Evolutionary conservation across 75 land plant species (phyloP).

Genomic region (Picea glauca): DNA sequence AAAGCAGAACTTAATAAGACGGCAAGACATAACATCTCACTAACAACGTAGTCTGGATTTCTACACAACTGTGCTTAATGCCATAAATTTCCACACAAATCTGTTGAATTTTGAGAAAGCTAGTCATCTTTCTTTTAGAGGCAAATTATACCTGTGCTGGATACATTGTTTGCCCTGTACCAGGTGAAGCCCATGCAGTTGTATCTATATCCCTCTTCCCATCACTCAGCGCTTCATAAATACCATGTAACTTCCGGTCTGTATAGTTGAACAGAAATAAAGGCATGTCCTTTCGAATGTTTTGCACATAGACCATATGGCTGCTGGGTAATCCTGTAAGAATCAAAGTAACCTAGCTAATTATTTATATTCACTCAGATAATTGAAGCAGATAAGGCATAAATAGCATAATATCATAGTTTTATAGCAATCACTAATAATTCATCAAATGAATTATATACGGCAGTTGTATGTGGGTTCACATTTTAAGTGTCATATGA

Average conservation of each 20-base stretch:
- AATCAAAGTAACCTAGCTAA: not conserved
- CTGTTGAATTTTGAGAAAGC: too few species aligned
- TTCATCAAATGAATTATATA: too few species aligned
- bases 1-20: not conserved
- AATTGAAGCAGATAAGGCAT: not conserved
- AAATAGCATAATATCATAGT: not conserved
- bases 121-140: not conserved
- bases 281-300: constrained; percentile 36
- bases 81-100: too few species aligned
- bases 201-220: constrained; percentile 32
- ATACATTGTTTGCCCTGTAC: constrained; percentile 15
- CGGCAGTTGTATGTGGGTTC: not conserved
- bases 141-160: constrained; percentile 30
- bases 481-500: too few species aligned
- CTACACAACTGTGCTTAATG: too few species aligned
- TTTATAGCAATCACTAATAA: not conserved
- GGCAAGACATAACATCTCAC: too few species aligned
- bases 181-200: constrained; percentile 23
- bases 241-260: constrained; percentile 32
- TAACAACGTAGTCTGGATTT: too few species aligned
- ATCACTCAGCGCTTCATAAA: constrained; percentile 39
- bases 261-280: constrained; percentile 46
- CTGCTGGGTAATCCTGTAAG: constrained; percentile 32
- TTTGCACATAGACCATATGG: constrained; percentile 26
- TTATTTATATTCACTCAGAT: not conserved